These are phyloP conservation scores for Penicillium sp. DNA, from an alignment of 2,329 filamentous ascomycete species.

Conservation along the genomic window DNA sequence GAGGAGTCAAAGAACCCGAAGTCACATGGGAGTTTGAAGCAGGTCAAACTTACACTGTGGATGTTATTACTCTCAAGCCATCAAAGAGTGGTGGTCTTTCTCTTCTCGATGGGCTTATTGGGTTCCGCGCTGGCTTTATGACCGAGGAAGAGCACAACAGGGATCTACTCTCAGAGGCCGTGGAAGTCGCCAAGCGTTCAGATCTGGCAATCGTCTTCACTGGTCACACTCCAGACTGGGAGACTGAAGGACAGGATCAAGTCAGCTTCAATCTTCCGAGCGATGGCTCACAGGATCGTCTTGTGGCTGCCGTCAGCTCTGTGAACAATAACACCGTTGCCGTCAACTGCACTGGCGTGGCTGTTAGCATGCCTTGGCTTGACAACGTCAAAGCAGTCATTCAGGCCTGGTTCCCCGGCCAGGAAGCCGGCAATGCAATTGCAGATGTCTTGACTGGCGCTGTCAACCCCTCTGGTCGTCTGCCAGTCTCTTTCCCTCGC, in stretches of 20 bases:
- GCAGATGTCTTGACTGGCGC: conserved; percentile 73
- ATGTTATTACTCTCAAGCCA: not conserved
- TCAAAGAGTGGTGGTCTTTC: not conserved
- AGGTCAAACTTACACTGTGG: not conserved
- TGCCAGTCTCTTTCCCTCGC: conserved; percentile 74
- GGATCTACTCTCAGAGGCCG: not conserved
- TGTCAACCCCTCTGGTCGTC: conserved; percentile 71
- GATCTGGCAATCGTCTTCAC: not conserved
- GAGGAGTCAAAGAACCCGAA: not conserved
- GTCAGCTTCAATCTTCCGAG: conserved; percentile 48
- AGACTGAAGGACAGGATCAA: conserved; percentile 68
- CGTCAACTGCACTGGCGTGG: conserved; percentile 73
- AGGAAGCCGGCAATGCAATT: conserved; percentile 76
- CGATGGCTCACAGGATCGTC: conserved; percentile 41
- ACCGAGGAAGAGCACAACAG: not conserved
- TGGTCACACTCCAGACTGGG: conserved; percentile 71
- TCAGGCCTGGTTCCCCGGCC: conserved; percentile 79
- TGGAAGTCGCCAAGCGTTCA: not conserved
- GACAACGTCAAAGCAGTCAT: conserved; percentile 56
- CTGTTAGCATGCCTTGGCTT: conserved; percentile 51
- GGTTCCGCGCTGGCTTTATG: not conserved
- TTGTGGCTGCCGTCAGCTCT: conserved; percentile 62
- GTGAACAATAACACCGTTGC: conserved; percentile 69
- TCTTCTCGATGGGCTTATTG: not conserved
- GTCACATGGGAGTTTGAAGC: not conserved